Evolutionary conservation across 164 flowering plant species (phyloP).

Genomic region (Litsea cubeba): DNA sequence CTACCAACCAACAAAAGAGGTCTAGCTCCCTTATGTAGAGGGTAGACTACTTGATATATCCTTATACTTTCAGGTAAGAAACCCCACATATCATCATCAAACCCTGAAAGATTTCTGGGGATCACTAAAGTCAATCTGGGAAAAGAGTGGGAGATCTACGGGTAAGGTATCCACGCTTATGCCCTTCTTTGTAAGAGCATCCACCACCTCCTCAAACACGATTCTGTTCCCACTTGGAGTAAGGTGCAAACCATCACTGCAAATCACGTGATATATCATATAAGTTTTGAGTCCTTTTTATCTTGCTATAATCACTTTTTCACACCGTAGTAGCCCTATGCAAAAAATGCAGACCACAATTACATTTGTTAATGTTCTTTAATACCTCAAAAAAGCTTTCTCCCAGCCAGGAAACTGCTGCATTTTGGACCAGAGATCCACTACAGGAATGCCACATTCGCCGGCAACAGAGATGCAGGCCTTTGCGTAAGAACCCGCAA

Average conservation of each 20-base stretch:
- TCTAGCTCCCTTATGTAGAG: too few relatives aligned
- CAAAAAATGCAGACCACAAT: neutral
- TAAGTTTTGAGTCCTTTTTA: too few relatives aligned
- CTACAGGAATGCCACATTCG: constrained; percentile 51
- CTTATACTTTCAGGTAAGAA: too few relatives aligned
- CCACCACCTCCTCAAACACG: constrained; percentile 62
- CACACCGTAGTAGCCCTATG: too few relatives aligned
- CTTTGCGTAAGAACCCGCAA: constrained; percentile 65
- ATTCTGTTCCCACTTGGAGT: constrained; percentile 47
- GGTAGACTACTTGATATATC: too few relatives aligned
- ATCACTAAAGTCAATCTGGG: constrained; percentile 50
- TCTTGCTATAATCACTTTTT: too few relatives aligned
- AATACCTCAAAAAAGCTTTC: constrained; percentile 21
- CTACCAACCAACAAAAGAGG: too few relatives aligned
- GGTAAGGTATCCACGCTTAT: constrained; percentile 22
- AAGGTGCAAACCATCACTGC: constrained; percentile 84
- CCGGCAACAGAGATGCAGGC: constrained; percentile 51
- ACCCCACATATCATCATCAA: constrained; percentile 1
- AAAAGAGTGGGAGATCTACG: constrained; percentile 55
- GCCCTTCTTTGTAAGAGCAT: constrained; percentile 35
- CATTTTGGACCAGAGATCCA: constrained; percentile 74
- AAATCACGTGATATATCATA: neutral
- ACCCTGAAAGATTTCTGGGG: constrained; percentile 62
- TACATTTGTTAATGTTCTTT: constrained; percentile 29
- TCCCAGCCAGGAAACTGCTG: constrained; percentile 61